phyloP scores from a whole-genome alignment of 345 rosid species.

The Rhodamnia argentea region DNA sequence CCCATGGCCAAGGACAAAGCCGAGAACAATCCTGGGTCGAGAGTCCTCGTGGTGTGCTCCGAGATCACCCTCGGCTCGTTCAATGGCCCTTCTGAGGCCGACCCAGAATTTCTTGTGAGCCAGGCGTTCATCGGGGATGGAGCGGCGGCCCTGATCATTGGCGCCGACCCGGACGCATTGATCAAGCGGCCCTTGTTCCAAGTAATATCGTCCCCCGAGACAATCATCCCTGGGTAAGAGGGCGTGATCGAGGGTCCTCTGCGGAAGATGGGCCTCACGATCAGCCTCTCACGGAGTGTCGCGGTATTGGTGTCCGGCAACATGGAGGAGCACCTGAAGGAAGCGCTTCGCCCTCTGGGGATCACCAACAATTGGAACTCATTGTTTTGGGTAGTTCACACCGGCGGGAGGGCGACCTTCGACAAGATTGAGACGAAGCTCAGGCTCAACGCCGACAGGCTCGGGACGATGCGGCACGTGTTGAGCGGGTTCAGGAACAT shows the following conservation, averaged over 20 bases:
- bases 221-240: not conserved
- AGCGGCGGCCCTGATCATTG: slow-evolving; percentile 5
- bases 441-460: not conserved
- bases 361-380: slow-evolving; percentile 5
- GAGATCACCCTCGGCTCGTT: slow-evolving; percentile 4
- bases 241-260: not conserved
- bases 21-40: slow-evolving; percentile 10
- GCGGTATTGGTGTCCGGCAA: not conserved
- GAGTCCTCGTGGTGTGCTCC: slow-evolving; percentile 6
- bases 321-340: not conserved
- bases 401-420: not conserved
- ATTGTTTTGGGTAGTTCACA: slow-evolving; percentile 10
- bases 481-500: slow-evolving; percentile 9
- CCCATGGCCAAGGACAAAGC: slow-evolving; percentile 15
- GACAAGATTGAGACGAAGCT: not conserved
- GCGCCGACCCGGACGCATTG: not conserved
- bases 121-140: slow-evolving; percentile 3
- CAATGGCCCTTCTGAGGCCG: slow-evolving; percentile 1
- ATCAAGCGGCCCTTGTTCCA: slow-evolving; percentile 3
- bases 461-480: not conserved
- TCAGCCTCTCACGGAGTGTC: not conserved
- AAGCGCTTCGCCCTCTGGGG: not conserved
- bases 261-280: not conserved
- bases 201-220: not conserved
- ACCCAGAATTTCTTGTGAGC: not conserved